Evolutionary conservation across 1,284 basidiomycete genomes (phyloP), one percentile per base, ranked within the genome.

Genomic region (Phellinidium pouzarii): DNA sequence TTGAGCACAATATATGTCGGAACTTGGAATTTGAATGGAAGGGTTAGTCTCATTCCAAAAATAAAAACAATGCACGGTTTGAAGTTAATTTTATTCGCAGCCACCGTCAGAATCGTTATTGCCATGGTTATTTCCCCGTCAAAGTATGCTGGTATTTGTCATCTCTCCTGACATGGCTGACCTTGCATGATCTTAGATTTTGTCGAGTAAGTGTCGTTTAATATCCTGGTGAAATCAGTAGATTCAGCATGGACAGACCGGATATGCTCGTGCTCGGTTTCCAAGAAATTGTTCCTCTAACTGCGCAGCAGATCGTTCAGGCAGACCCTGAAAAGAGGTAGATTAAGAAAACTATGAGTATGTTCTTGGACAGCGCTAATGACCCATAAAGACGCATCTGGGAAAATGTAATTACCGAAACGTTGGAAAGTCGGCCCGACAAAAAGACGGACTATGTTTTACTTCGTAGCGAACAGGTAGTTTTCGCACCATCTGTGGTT

Each of bases 261-360:
- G 93, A 96, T 65, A 81, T 97, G 54, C 85, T 95, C 64, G 84
- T 84, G n/a, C 71, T 97, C 27, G 91, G 90, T 1, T 97, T 99
- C 64, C 96, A 99, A 68, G 96, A 99, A 68, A 94, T 99, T 50
- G 96, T 99, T 0, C 93, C 93, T 36, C 77, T 99, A 40, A 97
- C 91, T 4, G 92, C 96, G 3, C 92, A 96, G 64, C 94, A 98
- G 66, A 97, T 99, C 48, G 78, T 95, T 19, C 91, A 96, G 65
- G 91, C 95, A 3, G 96, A 99, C 68, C 93, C 94, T 0, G 93
- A 94, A 61, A 95, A 94, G 72, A 82, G 83, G 91, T 87, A 48
- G 12, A 48, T 46, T 52, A 31, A 49, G 14, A 47, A 44, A 41
- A 36, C 26, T 11, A 38, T 41, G 37, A 14, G 46, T 20, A 2